Evolutionary conservation across 331 rosid species (phyloP), one percentile per base, ranked within the genome.

Genomic region (Prunus yedoensis): DNA sequence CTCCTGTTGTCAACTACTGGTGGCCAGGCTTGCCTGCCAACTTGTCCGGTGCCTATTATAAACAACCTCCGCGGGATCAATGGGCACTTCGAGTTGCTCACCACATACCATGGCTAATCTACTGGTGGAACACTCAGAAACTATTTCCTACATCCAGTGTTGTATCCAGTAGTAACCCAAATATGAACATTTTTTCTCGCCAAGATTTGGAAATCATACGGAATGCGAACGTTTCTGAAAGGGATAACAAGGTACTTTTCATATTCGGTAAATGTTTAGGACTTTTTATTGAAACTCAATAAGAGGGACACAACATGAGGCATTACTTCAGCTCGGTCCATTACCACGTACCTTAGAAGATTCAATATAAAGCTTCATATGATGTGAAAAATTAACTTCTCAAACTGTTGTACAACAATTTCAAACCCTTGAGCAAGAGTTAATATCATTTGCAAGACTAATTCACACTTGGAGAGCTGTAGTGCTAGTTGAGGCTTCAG

Each of bases 41-140:
- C 47, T 17, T 82, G 53, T 74, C 85, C 8, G 74, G 78, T 17
- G 85, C 82, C 27, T 85, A 82, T 59, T 32, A 74, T 32, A 52
- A 65, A 65, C 91, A 80, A 76, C 85, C 71, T 9, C 65, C 18
- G 1, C 71, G 54, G n/a, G 91, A 87, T 56, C 87, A 78, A 49
- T 87, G 89, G 91, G 18, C 83, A 10, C 79, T 77, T 30, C 60
- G 85, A 15, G 89, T 80, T 71, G 79, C 77, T 64, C 91, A 85
- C 70, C 57, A 80, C 56, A 23, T 83, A 4, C 85, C 89, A 52
- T 82, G 85, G 87, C 83, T 85, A 50, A 78, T 78, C 56, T 80
- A 82, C 73, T 87, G 91, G 89, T 87, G 91, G 89, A 87, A 79
- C 83, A 85, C 89, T 53, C 85, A 87, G 72, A 85, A 78, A 20